These are phyloP conservation scores for Dactylellina cionopaga DNA, from an alignment of 2,329 filamentous ascomycete genomes.

Conservation along the genomic window DNA sequence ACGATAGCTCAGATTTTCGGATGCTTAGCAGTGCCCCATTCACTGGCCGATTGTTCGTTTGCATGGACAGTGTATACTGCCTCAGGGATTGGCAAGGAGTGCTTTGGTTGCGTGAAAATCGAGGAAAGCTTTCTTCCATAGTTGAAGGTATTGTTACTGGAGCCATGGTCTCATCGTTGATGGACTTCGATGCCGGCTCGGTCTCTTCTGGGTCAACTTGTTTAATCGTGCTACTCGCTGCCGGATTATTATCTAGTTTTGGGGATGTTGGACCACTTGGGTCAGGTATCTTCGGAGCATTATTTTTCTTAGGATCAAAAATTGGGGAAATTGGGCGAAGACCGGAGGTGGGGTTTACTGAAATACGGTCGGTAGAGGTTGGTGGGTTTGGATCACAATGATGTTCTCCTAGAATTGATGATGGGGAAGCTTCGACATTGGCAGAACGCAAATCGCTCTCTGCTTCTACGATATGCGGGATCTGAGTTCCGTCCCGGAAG, in stretches of 20 bases:
- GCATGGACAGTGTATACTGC: constrained; percentile 35
- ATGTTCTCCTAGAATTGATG: too few species aligned
- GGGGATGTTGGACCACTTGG: too few species aligned
- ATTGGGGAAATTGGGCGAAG: constrained; percentile 29
- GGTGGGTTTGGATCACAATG: not conserved
- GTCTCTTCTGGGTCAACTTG: not conserved
- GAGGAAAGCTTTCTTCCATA: not conserved
- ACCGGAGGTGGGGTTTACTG: constrained; percentile 3
- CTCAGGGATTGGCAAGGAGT: constrained; percentile 22
- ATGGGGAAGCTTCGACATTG: not conserved
- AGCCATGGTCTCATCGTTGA: not conserved
- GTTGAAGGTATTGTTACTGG: not conserved
- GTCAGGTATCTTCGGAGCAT: not conserved
- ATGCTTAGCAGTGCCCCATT: constrained; percentile 32
- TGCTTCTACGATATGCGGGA: too few species aligned
- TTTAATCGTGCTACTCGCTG: too few species aligned
- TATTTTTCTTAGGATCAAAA: constrained; percentile 28
- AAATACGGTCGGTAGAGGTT: not conserved
- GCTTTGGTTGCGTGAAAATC: constrained; percentile 5
- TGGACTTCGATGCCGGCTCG: not conserved
- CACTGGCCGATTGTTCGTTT: constrained; percentile 11
- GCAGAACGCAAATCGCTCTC: too few species aligned
- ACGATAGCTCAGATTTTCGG: constrained; percentile 41
- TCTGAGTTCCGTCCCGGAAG: too few species aligned
- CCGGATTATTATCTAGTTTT: not conserved